Conservation (phyloP, 2,329 filamentous ascomycete genomes). For the Thielaviopsis punctulata region DNA sequence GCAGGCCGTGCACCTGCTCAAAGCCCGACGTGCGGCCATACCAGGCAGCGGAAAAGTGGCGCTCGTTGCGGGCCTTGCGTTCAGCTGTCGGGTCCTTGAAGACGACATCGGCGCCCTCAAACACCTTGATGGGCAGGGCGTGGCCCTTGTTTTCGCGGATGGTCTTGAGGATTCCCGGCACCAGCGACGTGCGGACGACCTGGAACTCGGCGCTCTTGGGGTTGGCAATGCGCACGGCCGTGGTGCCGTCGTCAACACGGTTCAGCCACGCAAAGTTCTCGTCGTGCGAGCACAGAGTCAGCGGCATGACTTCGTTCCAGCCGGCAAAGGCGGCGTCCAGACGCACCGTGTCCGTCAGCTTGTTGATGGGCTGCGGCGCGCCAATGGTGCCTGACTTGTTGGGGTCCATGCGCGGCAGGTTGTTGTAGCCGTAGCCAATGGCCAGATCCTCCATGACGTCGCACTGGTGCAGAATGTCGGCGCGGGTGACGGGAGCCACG, state of each 20-base stretch:
- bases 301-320: slow-evolving; percentile 89
- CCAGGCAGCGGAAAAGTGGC: slow-evolving; percentile 90
- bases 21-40: slow-evolving; percentile 91
- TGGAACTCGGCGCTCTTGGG: slow-evolving; percentile 90
- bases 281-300: slow-evolving; percentile 93
- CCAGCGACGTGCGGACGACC: slow-evolving; percentile 69
- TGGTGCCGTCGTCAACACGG: slow-evolving; percentile 69
- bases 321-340: slow-evolving; percentile 82
- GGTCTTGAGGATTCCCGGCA: slow-evolving; percentile 83
- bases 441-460: slow-evolving; percentile 98
- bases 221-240: slow-evolving; percentile 72
- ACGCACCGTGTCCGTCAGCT: slow-evolving; percentile 80
- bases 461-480: slow-evolving; percentile 88
- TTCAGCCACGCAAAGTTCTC: slow-evolving; percentile 97
- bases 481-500: slow-evolving; percentile 70
- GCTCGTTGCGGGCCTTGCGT: slow-evolving; percentile 78
- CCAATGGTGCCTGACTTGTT: slow-evolving; percentile 76
- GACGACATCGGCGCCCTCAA: slow-evolving; percentile 78
- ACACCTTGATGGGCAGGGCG: slow-evolving; percentile 75
- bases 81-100: slow-evolving; percentile 74
- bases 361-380: slow-evolving; percentile 79
- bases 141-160: slow-evolving; percentile 87
- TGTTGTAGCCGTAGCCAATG: slow-evolving; percentile 96
- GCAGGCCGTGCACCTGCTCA: slow-evolving; percentile 82
- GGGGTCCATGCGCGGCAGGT: slow-evolving; percentile 71